phyloP scores from a whole-genome alignment of 2,329 filamentous ascomycete species.

The Botrytis hyacinthi region DNA sequence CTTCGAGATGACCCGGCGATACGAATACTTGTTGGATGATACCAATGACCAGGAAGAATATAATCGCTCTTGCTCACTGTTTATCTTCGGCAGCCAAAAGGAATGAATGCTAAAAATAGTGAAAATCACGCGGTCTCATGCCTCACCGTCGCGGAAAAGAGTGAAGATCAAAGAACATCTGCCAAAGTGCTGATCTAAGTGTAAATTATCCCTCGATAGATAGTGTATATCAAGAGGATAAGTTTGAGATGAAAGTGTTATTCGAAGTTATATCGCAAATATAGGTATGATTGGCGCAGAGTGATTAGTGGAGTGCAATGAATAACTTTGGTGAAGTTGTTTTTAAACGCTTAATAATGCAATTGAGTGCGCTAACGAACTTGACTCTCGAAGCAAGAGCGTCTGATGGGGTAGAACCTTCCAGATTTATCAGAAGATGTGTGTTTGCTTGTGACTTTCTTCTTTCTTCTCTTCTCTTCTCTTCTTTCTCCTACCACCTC shows the following conservation, averaged over 20 bases:
- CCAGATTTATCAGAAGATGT: no score
- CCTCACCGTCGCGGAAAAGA: background rate
- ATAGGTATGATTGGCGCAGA: background rate
- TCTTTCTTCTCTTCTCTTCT: background rate
- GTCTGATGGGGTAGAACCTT: background rate
- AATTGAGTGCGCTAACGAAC: no score
- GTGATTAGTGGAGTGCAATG: background rate
- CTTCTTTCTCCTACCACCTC: background rate
- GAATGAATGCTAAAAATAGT: background rate
- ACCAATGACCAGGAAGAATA: background rate
- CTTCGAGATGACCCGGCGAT: background rate
- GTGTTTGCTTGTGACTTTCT: background rate
- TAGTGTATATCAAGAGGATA: background rate
- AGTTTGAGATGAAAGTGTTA: background rate
- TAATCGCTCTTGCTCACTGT: background rate
- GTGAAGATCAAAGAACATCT: background rate
- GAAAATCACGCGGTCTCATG: background rate
- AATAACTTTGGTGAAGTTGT: background rate
- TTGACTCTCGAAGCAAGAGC: background rate
- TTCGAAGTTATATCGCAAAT: background rate
- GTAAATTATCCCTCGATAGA: background rate
- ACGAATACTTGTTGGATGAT: background rate
- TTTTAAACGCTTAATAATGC: background rate
- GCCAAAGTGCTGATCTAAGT: background rate
- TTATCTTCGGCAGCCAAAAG: background rate